Evolutionary conservation across 192 early-diverging fungal genomes (phyloP), one percentile per base, ranked within the genome.

Genomic region (Umbelopsis ramanniana): DNA sequence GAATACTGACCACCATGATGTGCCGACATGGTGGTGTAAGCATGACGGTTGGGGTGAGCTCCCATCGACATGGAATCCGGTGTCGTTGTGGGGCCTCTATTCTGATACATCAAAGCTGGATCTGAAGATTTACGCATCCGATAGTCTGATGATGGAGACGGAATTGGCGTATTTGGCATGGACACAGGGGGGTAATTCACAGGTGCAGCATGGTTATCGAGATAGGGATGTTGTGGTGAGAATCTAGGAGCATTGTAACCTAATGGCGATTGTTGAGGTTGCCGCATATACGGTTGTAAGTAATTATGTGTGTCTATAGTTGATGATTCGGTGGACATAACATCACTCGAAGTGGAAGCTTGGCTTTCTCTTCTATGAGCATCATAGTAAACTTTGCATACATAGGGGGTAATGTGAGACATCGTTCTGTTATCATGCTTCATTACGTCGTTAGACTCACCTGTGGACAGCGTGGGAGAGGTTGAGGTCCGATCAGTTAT

Each of bases 151-250:
- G 57, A 63, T 4, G 57, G 57, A 10, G 57, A 63, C 37, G 57
- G 57, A 37, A 63, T 37, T 2, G 57, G 57, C 17, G 57, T 63
- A 35, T 63, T 63, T 38, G 57, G 57, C 57, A 63, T 63, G 26
- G 57, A 63, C 9, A 63, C 57, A 7, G 57, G 26, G 15, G 57
- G 57, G 19, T 63, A 63, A 63, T 63, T 14, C 10, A 26, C 11
- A 3, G 10, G 33, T 29, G 26, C 14, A 37, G 23, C 24, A 8
- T 63, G 57, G 12, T 12, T 12, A 4, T 63, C 57, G 3, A 63
- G 8, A 63, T 63, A 63, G 5, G 23, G 57, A 19, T 63, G 26
- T 37, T 29, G 57, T 37, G 57, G 17, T 43, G 40, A 43, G 19
- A 38, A 63, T 38, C 57, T 63, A n/a, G 57, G 26, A 3, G 57